These are phyloP conservation scores for Debaryomyces subglobosus DNA, from an alignment of 1,139 yeast species.

Conservation along the genomic window DNA sequence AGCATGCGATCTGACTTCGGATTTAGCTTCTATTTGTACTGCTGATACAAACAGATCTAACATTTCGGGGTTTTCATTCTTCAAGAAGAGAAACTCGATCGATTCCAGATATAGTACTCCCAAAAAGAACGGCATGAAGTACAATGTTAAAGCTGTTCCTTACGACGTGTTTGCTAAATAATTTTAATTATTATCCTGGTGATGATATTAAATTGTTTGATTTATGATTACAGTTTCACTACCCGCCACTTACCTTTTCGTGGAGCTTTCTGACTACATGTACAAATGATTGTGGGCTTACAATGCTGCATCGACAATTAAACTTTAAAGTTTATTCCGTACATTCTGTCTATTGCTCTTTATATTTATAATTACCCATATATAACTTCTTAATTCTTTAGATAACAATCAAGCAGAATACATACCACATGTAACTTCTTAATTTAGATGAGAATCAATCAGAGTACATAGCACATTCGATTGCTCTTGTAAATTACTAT, in stretches of 20 bases:
- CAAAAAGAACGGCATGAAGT: constrained; percentile 29
- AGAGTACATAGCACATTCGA: too few relatives aligned
- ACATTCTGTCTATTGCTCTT: neutral
- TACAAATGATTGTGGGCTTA: constrained; percentile 8
- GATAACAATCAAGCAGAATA: neutral
- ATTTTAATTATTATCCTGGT: constrained; percentile 4
- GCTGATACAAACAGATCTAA: constrained; percentile 27
- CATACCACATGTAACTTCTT: too few relatives aligned
- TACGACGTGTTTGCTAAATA: constrained; percentile 28
- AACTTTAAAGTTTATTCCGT: neutral
- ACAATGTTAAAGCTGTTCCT: constrained; percentile 34
- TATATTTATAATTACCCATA: constrained; percentile 2
- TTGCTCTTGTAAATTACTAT: too few relatives aligned
- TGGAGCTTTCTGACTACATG: neutral
- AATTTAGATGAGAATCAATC: too few relatives aligned
- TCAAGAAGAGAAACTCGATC: constrained; percentile 22
- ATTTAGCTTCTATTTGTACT: constrained; percentile 33
- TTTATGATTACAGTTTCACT: neutral
- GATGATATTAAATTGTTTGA: constrained; percentile 10
- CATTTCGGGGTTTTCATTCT: constrained; percentile 41
- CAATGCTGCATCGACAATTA: constrained; percentile 8
- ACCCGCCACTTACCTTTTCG: constrained; percentile 1
- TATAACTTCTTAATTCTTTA: neutral
- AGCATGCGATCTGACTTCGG: constrained; percentile 19
- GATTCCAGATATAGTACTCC: constrained; percentile 22